phyloP scores from a whole-genome alignment of 106 monocot species.

The Platanthera guangdongensis region DNA sequence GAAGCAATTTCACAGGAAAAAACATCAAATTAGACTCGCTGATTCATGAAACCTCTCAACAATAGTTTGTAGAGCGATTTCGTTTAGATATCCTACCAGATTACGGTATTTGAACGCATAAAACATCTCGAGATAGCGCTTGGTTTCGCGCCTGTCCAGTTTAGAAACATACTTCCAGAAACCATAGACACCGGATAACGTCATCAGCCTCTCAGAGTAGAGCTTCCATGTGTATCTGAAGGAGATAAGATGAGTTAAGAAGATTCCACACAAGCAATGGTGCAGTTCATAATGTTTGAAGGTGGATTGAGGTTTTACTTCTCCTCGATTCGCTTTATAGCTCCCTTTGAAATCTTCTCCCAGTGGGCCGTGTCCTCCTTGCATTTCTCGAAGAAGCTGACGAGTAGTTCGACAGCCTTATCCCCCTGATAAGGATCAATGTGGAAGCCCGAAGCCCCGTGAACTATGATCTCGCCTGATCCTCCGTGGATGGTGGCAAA shows the following conservation, averaged over 20 bases:
- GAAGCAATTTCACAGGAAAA: conserved; percentile 8
- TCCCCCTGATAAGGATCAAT: conserved; percentile 63
- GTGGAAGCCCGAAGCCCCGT: conserved; percentile 67
- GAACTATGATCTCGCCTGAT: conserved; percentile 51
- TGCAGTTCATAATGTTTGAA: neutral
- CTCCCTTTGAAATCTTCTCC: conserved; percentile 48
- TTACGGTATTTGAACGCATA: conserved; percentile 63
- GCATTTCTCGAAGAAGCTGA: conserved; percentile 58
- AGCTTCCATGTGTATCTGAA: conserved; percentile 77
- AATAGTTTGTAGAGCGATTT: neutral
- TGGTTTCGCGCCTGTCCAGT: conserved; percentile 67
- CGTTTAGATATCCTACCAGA: conserved; percentile 20
- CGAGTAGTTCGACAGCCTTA: conserved; percentile 43
- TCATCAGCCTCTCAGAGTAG: conserved; percentile 77
- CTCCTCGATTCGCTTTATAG: conserved; percentile 53
- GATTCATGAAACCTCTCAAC: neutral
- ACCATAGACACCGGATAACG: conserved; percentile 60
- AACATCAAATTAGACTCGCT: neutral
- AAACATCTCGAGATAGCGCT: conserved; percentile 79
- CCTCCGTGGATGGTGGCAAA: conserved; percentile 64
- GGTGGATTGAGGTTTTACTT: conserved; percentile 30
- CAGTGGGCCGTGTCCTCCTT: conserved; percentile 42
- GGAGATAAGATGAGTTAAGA: neutral
- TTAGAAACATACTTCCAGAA: conserved; percentile 86
- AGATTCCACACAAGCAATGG: neutral